Evolutionary conservation across 495 filamentous ascomycete species (phyloP), one percentile per base, ranked within the genome.

Genomic region (Podospora appendiculata): DNA sequence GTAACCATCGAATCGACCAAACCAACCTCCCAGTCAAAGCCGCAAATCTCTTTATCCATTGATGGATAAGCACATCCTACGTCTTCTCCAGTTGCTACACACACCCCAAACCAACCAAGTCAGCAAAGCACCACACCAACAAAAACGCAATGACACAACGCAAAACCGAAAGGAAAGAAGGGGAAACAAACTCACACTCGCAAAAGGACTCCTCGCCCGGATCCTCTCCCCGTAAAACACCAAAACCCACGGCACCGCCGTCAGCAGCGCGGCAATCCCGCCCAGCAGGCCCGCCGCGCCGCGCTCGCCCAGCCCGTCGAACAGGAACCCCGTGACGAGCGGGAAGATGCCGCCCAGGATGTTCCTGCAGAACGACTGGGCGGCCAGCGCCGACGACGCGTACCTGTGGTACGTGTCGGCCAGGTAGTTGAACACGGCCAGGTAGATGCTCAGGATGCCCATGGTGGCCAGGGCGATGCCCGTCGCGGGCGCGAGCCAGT

Each of bases 341-440:
- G 91, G 91, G 53, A 96, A 95, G 3, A 83, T 69, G 4, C 89
- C 92, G 36, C 84, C 90, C 0, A 96, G 72, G 33, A 95, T 74
- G 65, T 97, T 97, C 3, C 92, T 79, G 57, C 83, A 81, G 59
- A 89, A 92, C 6, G 80, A 85, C 68, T 96, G 91, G 10, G 90
- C 90, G 2, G 92, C 92, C 43, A 96, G 73, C 3, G 91, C 91
- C 8, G 87, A 93, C 49, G 83, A 88, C 2, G 91, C 89, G 58
- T 89, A 95, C 0, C 79, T 74, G 62, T 89, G 85, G 65, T 95
- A 97, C 2, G 80, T 86, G 66, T 96, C 92, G n/a, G 90, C 90
- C 12, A 96, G 77, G 57, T 96, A 96, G 59, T 96, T 97, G 71
- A 96, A 96, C 0, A 88, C 85, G 1, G 91, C 88, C 7, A 97